Evolutionary conservation across 371 early-diverging fungal species (phyloP).

Genomic region (Syncephalastrum contaminatum): DNA sequence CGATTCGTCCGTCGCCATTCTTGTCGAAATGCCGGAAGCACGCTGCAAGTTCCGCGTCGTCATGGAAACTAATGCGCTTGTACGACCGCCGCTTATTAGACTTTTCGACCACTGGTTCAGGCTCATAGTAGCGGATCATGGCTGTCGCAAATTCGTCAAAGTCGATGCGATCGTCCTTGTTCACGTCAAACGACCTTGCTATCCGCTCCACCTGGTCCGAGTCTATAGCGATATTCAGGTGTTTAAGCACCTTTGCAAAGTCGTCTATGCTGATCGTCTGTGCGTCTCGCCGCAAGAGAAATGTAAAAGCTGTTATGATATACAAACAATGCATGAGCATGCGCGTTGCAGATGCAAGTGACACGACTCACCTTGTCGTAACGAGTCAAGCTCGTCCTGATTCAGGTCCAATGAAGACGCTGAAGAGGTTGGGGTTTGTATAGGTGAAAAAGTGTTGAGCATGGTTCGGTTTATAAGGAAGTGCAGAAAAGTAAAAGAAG

Average conservation of each 20-base stretch:
- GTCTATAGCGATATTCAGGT: conserved; percentile 69
- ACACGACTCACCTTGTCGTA: conserved; percentile 16
- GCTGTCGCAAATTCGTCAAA: conserved; percentile 73
- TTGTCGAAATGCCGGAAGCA: conserved; percentile 76
- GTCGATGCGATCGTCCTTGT: conserved; percentile 49
- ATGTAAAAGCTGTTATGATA: conserved; percentile 47
- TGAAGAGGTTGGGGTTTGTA: too few species aligned
- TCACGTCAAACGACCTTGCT: conserved; percentile 50
- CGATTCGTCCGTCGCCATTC: conserved; percentile 71
- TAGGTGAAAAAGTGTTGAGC: too few species aligned
- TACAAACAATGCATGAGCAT: conserved; percentile 5
- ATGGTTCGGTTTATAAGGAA: too few species aligned
- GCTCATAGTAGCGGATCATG: conserved; percentile 38
- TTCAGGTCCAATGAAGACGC: conserved; percentile 3
- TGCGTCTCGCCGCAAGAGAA: conserved; percentile 63
- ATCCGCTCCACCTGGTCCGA: conserved; percentile 60
- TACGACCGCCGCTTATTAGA: not conserved
- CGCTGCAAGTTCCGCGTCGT: conserved; percentile 60
- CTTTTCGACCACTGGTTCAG: not conserved
- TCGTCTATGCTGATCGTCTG: conserved; percentile 60
- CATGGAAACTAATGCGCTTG: conserved; percentile 35
- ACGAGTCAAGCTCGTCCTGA: conserved; percentile 17
- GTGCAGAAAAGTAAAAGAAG: too few species aligned
- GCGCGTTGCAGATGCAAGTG: not conserved
- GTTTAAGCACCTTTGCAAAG: conserved; percentile 66